A percentile compares a stretch with the other conserved stretches of the same genome.
Conservation (phyloP, 1,139 yeast species). For the Magnusiomyces suaveolens region DNA sequence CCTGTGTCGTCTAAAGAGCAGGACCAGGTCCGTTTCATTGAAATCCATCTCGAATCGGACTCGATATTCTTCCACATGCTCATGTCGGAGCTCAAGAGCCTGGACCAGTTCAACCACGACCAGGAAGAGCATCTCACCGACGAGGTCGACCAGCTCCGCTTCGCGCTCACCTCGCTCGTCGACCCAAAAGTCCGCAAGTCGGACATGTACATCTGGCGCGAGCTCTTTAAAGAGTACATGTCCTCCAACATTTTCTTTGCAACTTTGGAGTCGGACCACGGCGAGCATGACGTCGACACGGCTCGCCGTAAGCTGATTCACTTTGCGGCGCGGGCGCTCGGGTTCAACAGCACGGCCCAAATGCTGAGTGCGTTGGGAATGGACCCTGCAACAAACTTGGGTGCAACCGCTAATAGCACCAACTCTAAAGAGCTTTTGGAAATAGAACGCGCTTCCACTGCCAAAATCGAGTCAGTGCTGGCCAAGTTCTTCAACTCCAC, state of each 20-base stretch:
- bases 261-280: conserved; percentile 42
- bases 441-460: conserved; percentile 3
- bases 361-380: not conserved
- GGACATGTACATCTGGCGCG: conserved; percentile 65
- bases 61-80: conserved; percentile 49
- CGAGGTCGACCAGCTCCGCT: conserved; percentile 40
- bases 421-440: conserved; percentile 1
- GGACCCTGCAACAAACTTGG: not conserved
- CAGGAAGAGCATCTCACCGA: conserved; percentile 40
- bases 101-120: conserved; percentile 39
- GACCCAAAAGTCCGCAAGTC: conserved; percentile 36
- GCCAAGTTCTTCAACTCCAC: not conserved
- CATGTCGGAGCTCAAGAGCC: conserved; percentile 44
- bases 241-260: conserved; percentile 60
- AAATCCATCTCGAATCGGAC: conserved; percentile 34
- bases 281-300: conserved; percentile 36
- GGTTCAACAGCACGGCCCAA: conserved; percentile 25
- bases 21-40: conserved; percentile 20
- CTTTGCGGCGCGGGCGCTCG: conserved; percentile 40
- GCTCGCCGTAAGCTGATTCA: conserved; percentile 32
- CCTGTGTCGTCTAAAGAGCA: too few relatives aligned
- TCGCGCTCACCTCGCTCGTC: conserved; percentile 34
- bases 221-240: conserved; percentile 52
- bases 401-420: too few relatives aligned
- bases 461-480: not conserved